These are phyloP conservation scores for Pythium pectinolyticum DNA, from an alignment of 352 stramenopile species.

Conservation along the genomic window DNA sequence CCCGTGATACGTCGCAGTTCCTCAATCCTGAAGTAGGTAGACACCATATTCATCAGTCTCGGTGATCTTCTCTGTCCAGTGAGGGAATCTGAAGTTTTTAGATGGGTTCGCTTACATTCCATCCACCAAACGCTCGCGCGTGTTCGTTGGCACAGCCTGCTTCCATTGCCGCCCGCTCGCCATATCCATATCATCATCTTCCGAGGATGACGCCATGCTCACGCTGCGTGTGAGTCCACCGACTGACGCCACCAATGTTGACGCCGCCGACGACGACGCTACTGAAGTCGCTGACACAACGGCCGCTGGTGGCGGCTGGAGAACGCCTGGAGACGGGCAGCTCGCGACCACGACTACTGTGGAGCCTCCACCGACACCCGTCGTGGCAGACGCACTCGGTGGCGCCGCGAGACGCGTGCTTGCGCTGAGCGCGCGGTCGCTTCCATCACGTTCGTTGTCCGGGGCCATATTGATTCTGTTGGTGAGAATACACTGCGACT, in stretches of 20 bases:
- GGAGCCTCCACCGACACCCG: slow-evolving; percentile 10
- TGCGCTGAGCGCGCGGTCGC: slow-evolving; percentile 16
- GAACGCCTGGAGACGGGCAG: slow-evolving; percentile 14
- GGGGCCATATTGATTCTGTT: slow-evolving; percentile 14
- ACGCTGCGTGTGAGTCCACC: slow-evolving; percentile 5
- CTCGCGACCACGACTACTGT: slow-evolving; percentile 24
- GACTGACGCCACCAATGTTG: no score
- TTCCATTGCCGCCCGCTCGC: slow-evolving; percentile 23
- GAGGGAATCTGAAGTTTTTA: not conserved
- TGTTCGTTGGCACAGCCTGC: slow-evolving; percentile 23
- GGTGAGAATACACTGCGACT: not conserved
- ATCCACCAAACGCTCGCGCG: slow-evolving; percentile 33
- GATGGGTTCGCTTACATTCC: slow-evolving; percentile 30
- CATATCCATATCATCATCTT: slow-evolving; percentile 19
- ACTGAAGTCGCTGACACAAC: slow-evolving; percentile 22
- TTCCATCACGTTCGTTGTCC: slow-evolving; percentile 23
- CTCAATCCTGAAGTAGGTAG: slow-evolving; percentile 57
- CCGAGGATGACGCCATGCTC: slow-evolving; percentile 17
- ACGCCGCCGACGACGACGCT: slow-evolving; percentile 17
- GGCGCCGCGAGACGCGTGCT: slow-evolving; percentile 10
- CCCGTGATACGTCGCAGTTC: slow-evolving; percentile 67
- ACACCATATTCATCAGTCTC: not conserved
- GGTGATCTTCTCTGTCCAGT: not conserved
- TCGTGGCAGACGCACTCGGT: slow-evolving; percentile 6
- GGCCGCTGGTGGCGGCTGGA: slow-evolving; percentile 24